These are phyloP conservation scores for Sonneratia caseolaris DNA, from an alignment of 345 rosid species.

Conservation along the genomic window DNA sequence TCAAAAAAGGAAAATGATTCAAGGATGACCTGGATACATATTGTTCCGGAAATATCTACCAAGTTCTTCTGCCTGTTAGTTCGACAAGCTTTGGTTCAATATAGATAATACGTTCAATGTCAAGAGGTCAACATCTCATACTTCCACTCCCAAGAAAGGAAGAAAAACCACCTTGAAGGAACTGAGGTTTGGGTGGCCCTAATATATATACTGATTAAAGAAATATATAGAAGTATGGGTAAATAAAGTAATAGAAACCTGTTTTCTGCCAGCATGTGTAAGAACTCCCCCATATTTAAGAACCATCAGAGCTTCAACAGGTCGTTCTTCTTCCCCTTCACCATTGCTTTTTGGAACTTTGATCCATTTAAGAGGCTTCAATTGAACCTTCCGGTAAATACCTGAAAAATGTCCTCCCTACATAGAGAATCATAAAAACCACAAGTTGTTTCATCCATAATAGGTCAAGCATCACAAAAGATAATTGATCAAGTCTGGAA, in stretches of 20 bases:
- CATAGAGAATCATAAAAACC: conserved; percentile 9
- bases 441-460: not conserved
- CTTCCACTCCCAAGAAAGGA: not conserved
- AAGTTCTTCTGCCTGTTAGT: conserved; percentile 88
- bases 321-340: conserved; percentile 95
- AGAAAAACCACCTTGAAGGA: not conserved
- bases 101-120: not conserved
- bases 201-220: not conserved
- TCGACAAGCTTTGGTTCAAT: not conserved
- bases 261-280: conserved; percentile 99
- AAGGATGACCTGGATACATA: conserved; percentile 88
- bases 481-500: not conserved
- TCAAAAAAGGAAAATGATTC: conserved; percentile 4
- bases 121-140: not conserved
- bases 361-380: conserved; percentile 91
- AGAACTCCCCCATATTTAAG: conserved; percentile 98
- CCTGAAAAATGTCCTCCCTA: conserved; percentile 99
- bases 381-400: conserved; percentile 94
- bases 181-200: not conserved
- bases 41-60: conserved; percentile 95
- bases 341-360: conserved; percentile 62
- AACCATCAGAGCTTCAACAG: conserved; percentile 96
- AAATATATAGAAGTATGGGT: not conserved
- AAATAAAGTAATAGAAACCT: conserved; percentile 34
- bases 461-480: not conserved